A percentile compares a stretch with the other conserved stretches of the same genome.
These are phyloP conservation scores for bread wheat (Triticum aestivum) DNA, from an alignment of 176 grass and related monocot species.

Conservation along the genomic window IWGSC_CS_RefSeq_v2.1 NC_057811.1:369636715-369637214, in stretches of 20 bases:
- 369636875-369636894: not conserved
- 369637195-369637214: not conserved
- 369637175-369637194: not conserved
- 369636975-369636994: not conserved
- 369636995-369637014: not conserved
- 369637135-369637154: not conserved
- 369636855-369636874: not conserved
- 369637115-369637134: conserved; percentile 13
- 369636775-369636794: not conserved
- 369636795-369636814: not conserved
- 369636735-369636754: too few species aligned
- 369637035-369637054: not conserved
- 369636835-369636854: not conserved
- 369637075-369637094: not conserved
- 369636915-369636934: not conserved
- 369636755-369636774: not conserved
- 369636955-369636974: not conserved
- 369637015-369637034: not conserved
- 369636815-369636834: not conserved
- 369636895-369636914: not conserved
- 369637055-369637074: not conserved
- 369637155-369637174: not conserved
- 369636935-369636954: not conserved
- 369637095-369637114: not conserved
- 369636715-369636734: not conserved